Evolutionary conservation across 345 rosid species (phyloP), one percentile per base, ranked within the genome.

Genomic region (Populus euphratica): DNA sequence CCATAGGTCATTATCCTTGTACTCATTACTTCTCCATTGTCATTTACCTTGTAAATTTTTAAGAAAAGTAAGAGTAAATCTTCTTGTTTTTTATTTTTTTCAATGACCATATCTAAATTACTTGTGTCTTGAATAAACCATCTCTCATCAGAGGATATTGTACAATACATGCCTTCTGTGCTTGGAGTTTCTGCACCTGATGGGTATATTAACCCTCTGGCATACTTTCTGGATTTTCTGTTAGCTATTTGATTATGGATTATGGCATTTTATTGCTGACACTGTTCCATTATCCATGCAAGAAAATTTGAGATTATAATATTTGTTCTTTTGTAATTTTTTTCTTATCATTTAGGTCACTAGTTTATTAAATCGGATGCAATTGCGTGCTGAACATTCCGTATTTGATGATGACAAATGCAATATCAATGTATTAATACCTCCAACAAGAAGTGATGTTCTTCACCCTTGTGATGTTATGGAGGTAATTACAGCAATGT

Each of bases 391-490:
- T 50, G 86, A 90, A 78, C 68, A 44, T 56, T 73, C 87, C 74
- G 66, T 77, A 63, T 75, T 84, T n/a, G 77, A 78, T 81, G 85
- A 76, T 73, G 76, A 83, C 35, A 73, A 85, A 56, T 65, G 85
- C 77, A 83, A 80, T 20, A 83, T 92, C 81, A 81, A 78, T 70
- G 96, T 94, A 17, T 88, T 86, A 35, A 82, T 91, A 81, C 98
- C 98, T 47, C 96, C 98, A 78, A 91, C 85, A 50, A 83, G 98
- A 86, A 92, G 98, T 77, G 98, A 94, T 79, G 85, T 94, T 79
- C 97, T 94, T 80, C 98, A 94, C 81, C 88, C 93, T 12, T 92
- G 96, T 86, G 98, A 94, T 87, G 92, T 91, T 73, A 90, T 92
- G 97, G 98, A 92, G 97, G 98, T 94, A 87, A 33, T 33, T 65